Evolutionary conservation across 2,329 filamentous ascomycete species (phyloP), one percentile per base, ranked within the genome.

Genomic region (Aureobasidium sp.): DNA sequence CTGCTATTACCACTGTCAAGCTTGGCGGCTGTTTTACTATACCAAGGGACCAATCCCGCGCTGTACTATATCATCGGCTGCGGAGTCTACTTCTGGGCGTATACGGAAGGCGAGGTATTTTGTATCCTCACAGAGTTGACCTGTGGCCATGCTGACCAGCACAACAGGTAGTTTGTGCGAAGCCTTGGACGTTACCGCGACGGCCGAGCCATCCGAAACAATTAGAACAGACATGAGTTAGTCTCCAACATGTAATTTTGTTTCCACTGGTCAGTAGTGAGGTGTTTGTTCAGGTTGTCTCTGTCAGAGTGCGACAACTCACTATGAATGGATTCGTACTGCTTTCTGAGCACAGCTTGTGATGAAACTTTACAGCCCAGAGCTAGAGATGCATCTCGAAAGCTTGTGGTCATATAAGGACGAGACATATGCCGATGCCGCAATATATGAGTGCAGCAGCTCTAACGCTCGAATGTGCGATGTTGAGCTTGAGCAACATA

Each of bases 31-130:
- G 80, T 87, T 31, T 80, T 99, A 65, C 79, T 96, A 65, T 99
- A 99, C 74, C 94, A 97, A 75, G 89, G 86, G 63, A 96, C 92
- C 31, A 96, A 99, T 72, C 82, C 93, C 2, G 94, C 90, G 5
- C 77, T 97, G 58, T 99, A 97, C 77, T 97, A 97, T 73, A 73
- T 95, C 29, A 83, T 97, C 65, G 93, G 88, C 22, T 86, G 95
- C 77, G 81, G 79, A 8, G 87, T 94, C 15, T 99, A 97, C 75
- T 96, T 97, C 70, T 97, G 92, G 92, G 94, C 90, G 1, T 97
- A 95, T 70, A 94, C 88, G 70, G 93, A 99, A 76, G 94, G 94
- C 76, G 94, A 99, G 87, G 92, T 96, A 76, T 72, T 88, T 79
- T 1, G 57, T 42, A 33, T 44, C 24, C 8, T 15, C 12, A 54